Percentiles rank a stretch among this genome's conserved stretches.
Conservation (phyloP, 2,329 filamentous ascomycete genomes). For the Orbilia blumenaviensis region DNA sequence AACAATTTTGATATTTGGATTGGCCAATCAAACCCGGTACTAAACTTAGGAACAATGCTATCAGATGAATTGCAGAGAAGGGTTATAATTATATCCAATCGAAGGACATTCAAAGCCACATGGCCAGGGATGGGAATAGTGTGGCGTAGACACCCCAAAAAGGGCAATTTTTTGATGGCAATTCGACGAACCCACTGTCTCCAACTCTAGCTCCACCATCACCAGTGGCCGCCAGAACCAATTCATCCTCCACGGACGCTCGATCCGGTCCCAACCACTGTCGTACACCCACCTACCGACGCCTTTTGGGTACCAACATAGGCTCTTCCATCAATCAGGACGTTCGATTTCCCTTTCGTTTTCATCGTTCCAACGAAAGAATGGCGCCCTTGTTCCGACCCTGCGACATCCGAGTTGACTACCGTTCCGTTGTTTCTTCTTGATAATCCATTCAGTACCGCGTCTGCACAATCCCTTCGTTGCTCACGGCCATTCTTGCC, state of each 20-base stretch:
- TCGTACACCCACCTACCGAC: background rate
- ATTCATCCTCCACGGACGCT: slow-evolving; percentile 14
- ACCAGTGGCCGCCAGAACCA: background rate
- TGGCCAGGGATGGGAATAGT: background rate
- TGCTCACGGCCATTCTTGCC: background rate
- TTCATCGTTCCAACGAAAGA: slow-evolving; percentile 48
- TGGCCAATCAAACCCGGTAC: too few species aligned
- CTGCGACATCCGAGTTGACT: slow-evolving; percentile 50
- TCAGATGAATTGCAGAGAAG: too few species aligned
- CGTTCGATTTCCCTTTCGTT: slow-evolving; percentile 23
- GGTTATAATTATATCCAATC: too few species aligned
- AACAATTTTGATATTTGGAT: too few species aligned
- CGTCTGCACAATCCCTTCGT: background rate
- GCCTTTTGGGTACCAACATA: background rate
- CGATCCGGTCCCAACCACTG: background rate
- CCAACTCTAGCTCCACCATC: slow-evolving; percentile 32
- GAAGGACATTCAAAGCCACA: too few species aligned
- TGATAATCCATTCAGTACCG: slow-evolving; percentile 37
- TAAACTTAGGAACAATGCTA: too few species aligned
- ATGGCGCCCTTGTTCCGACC: slow-evolving; percentile 52
- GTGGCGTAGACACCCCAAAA: slow-evolving; percentile 23
- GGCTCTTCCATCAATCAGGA: slow-evolving; percentile 4
- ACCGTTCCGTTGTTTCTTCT: slow-evolving; percentile 45
- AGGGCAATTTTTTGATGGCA: slow-evolving; percentile 33
- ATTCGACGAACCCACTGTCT: slow-evolving; percentile 5